Evolutionary conservation across 169 alveolate genomes (phyloP), one percentile per base, ranked within the genome.

Genomic region (Plasmodium ovale): DNA sequence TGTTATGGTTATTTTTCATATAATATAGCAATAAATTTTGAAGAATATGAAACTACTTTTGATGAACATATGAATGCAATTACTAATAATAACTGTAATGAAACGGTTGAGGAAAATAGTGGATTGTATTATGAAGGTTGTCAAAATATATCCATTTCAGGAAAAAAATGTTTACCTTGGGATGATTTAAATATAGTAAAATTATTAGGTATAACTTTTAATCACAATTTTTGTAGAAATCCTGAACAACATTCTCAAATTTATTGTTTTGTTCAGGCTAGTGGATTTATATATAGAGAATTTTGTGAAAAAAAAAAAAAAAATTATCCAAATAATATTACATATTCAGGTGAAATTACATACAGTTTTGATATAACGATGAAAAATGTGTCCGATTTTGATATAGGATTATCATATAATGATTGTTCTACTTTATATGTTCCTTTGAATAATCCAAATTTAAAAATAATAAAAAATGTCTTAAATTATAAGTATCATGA

Each of bases 381-480:
- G 77, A 85, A 67, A 60, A 85, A 85, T 85, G 91, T 49, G 19
- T 85, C 91, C 14, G 91, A 85, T 85, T 85, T 85, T 85, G 42
- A 44, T 21, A 56, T 85, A 69, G 9, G 16, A 27, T 25, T 85
- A 12, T 10, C 37, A 9, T 1, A 12, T 21, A 14, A 64, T 5
- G 19, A 42, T 14, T 85, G 91, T 44, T n/a, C 9, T 12, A 10
- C 19, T 3, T 0, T 2, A 21, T 12, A 19, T 3, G 4, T 1
- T 1, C 0, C 4, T 35, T 0, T 7, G 14, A 29, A 85, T 4
- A 9, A 58, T 47, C 51, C 21, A 14, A 10, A 35, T 69, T 19
- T 2, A 35, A 12, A 37, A 14, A 12, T 37, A 0, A 3, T 3
- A 60, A 19, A 54, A 3, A 62, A 68, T 3, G 5, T 25, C 16